These are phyloP conservation scores for Tritrichomonas foetus DNA, from an alignment of 208 protist species.

Conservation along the genomic window DNA sequence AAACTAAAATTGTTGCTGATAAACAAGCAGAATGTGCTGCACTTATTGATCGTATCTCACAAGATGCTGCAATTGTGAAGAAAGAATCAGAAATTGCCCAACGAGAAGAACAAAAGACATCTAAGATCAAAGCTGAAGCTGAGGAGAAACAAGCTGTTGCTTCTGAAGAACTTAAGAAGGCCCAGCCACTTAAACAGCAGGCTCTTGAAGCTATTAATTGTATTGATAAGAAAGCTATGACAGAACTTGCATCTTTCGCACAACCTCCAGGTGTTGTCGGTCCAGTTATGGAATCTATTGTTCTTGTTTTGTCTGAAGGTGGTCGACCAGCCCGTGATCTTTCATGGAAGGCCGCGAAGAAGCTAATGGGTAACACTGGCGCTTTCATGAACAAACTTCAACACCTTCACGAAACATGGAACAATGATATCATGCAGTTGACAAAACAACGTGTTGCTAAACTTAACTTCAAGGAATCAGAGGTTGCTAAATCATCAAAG, in stretches of 20 bases:
- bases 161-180: conserved; percentile 64
- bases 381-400: conserved; percentile 81
- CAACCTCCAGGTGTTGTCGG: conserved; percentile 84
- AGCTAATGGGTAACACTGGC: conserved; percentile 86
- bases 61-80: background rate
- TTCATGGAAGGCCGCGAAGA: conserved; percentile 86
- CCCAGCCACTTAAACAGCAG: conserved; percentile 80
- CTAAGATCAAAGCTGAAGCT: conserved; percentile 10
- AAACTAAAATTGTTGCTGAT: conserved; percentile 51
- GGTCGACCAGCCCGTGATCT: conserved; percentile 55
- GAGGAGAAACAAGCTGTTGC: background rate
- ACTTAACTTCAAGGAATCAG: conserved; percentile 72
- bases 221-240: conserved; percentile 88
- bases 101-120: conserved; percentile 54
- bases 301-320: conserved; percentile 76
- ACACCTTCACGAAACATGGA: conserved; percentile 60
- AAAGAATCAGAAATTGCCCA: conserved; percentile 61
- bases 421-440: conserved; percentile 73
- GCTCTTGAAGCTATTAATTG: conserved; percentile 87
- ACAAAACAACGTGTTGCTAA: conserved; percentile 50
- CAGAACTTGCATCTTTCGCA: conserved; percentile 88
- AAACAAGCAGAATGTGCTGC: conserved; percentile 43
- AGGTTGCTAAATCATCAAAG: background rate
- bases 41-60: background rate
- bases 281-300: conserved; percentile 84